Evolutionary conservation across 768 basidiomycete species (phyloP).

Genomic region (Amanita subjunquillea): DNA sequence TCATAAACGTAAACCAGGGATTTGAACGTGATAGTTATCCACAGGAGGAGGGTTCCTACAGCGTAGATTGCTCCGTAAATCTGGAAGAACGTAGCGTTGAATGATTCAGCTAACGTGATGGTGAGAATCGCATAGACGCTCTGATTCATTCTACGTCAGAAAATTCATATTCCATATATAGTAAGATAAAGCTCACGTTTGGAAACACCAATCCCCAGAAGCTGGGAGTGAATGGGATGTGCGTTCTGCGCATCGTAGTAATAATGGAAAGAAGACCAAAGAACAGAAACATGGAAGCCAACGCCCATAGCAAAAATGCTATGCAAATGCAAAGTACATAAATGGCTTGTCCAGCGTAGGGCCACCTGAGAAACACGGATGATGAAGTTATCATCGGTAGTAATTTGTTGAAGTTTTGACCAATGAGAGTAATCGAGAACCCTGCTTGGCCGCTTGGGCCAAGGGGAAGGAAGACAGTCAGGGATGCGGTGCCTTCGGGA

Average conservation of each 20-base stretch:
- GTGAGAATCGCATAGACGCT: conserved; percentile 61
- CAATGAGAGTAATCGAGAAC: conserved; percentile 43
- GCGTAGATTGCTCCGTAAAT: conserved; percentile 49
- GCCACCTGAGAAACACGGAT: conserved; percentile 25
- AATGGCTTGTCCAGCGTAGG: conserved; percentile 24
- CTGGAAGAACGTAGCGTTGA: conserved; percentile 46
- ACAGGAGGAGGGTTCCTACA: conserved; percentile 37
- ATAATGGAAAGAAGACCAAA: conserved; percentile 43
- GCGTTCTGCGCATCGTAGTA: conserved; percentile 27
- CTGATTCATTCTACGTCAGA: conserved; percentile 15
- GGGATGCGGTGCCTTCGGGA: conserved; percentile 32
- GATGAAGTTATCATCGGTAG: conserved; percentile 23
- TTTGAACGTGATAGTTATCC: conserved; percentile 34
- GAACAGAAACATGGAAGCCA: conserved; percentile 54
- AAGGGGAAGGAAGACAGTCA: conserved; percentile 63
- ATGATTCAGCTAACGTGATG: conserved; percentile 35
- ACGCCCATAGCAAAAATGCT: conserved; percentile 47
- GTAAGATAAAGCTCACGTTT: conserved; percentile 27
- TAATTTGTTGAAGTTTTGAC: conserved; percentile 30
- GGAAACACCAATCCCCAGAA: conserved; percentile 70
- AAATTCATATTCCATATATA: neutral
- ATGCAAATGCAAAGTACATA: conserved; percentile 33
- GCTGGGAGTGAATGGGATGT: conserved; percentile 43
- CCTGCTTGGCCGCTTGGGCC: conserved; percentile 67
- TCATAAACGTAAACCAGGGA: conserved; percentile 20